A percentile compares a stretch with the other conserved stretches of the same genome.
These are phyloP conservation scores for Ceratobasidium sp. DNA, from an alignment of 1,284 basidiomycete species.

Conservation along the genomic window DNA sequence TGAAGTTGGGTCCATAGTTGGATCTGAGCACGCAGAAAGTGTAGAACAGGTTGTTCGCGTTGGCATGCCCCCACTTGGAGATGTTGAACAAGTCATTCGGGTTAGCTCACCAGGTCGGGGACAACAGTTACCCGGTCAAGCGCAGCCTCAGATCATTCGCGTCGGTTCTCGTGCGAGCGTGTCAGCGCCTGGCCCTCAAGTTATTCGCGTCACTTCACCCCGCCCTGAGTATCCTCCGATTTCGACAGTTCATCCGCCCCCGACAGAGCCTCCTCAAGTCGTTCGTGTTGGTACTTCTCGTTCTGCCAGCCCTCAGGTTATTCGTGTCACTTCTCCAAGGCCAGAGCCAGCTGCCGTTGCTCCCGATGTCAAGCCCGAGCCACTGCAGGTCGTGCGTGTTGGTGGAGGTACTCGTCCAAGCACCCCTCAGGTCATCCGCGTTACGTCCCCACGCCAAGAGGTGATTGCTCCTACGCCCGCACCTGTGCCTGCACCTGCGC, in stretches of 20 bases:
- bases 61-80: not conserved
- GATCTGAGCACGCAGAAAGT: not conserved
- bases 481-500: constrained; percentile 2
- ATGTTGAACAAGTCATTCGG: constrained; percentile 36
- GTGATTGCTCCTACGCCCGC: not conserved
- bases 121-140: not conserved
- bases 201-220: constrained; percentile 35
- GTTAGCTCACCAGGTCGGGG: constrained; percentile 19
- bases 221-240: constrained; percentile 28
- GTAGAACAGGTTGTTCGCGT: constrained; percentile 13
- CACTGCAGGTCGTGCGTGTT: constrained; percentile 27
- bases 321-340: constrained; percentile 23
- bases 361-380: constrained; percentile 17
- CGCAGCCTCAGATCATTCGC: constrained; percentile 32
- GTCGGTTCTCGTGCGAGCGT: constrained; percentile 10
- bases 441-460: constrained; percentile 16
- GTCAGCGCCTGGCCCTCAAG: constrained; percentile 16
- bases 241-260: constrained; percentile 31
- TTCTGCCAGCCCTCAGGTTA: constrained; percentile 25
- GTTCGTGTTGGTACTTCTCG: constrained; percentile 32
- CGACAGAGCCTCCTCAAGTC: constrained; percentile 41
- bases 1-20: not conserved
- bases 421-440: constrained; percentile 33
- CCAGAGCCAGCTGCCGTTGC: not conserved
- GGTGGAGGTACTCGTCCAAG: constrained; percentile 4